A percentile compares a stretch with the other conserved stretches of the same genome.
These are phyloP conservation scores for Kandelia obovata DNA, from an alignment of 345 rosid genomes.

Conservation along the genomic window DNA sequence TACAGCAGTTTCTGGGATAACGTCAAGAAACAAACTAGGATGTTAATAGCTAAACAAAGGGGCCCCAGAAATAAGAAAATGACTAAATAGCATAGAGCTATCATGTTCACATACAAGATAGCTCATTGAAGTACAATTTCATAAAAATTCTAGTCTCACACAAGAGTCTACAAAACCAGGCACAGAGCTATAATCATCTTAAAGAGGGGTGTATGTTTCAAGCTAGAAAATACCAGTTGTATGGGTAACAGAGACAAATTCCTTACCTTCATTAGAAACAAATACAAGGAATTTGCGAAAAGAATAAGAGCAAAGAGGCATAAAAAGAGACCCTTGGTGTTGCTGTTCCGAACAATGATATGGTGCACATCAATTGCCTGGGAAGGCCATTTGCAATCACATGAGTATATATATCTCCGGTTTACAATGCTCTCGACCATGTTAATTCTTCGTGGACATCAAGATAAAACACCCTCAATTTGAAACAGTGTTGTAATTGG, in stretches of 20 bases:
- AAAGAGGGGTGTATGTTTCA: too few species aligned
- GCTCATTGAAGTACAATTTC: background rate
- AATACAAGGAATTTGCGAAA: conserved; percentile 31
- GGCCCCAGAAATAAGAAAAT: background rate
- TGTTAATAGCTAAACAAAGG: background rate
- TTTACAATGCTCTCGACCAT: conserved; percentile 43
- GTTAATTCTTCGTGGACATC: background rate
- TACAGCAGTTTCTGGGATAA: background rate
- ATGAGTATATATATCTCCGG: conserved; percentile 42
- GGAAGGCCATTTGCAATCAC: conserved; percentile 38
- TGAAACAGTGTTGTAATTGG: background rate
- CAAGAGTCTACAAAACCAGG: background rate
- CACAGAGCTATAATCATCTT: too few species aligned
- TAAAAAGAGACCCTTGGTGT: conserved; percentile 25
- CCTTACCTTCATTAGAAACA: conserved; percentile 49
- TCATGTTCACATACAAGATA: background rate
- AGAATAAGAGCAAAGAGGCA: conserved; percentile 33
- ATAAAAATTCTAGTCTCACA: background rate
- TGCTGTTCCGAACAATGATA: conserved; percentile 45
- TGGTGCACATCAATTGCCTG: conserved; percentile 58
- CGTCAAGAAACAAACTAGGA: background rate
- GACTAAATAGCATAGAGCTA: background rate
- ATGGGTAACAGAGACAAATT: background rate
- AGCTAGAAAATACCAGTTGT: background rate
- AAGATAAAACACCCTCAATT: background rate